Conservation (phyloP, 2,329 filamentous ascomycete species). For the Pseudocercospora pini-densiflorae region DNA sequence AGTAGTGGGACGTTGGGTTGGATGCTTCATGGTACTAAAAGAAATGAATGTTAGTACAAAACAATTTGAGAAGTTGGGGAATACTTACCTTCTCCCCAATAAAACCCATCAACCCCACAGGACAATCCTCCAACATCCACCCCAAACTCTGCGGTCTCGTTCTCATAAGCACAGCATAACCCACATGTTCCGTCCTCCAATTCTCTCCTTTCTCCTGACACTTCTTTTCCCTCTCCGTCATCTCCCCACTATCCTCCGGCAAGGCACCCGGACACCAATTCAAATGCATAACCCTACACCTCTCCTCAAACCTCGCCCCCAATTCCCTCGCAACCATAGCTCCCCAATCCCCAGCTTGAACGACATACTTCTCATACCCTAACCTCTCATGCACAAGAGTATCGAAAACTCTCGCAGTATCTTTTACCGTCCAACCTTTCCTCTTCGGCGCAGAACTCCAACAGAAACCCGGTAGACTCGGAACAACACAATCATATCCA, state of each 20-base stretch:
- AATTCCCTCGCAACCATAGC: constrained; percentile 48
- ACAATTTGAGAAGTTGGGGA: too few species aligned
- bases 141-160: constrained; percentile 51
- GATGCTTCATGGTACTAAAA: constrained; percentile 43
- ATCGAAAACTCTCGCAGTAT: constrained; percentile 46
- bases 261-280: constrained; percentile 48
- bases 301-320: constrained; percentile 40
- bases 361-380: constrained; percentile 46
- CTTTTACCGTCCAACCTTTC: constrained; percentile 43
- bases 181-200: constrained; percentile 47
- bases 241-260: constrained; percentile 34
- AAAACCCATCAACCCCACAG: constrained; percentile 50
- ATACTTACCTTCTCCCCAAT: constrained; percentile 46
- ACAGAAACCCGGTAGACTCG: constrained; percentile 61
- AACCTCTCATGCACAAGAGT: constrained; percentile 45
- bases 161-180: constrained; percentile 49
- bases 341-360: constrained; percentile 49
- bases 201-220: constrained; percentile 41
- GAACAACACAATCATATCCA: constrained; percentile 62
- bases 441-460: constrained; percentile 47
- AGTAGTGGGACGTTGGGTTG: constrained; percentile 41
- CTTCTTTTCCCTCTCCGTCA: constrained; percentile 42
- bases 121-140: constrained; percentile 49
- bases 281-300: constrained; percentile 47
- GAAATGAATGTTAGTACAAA: background rate